phyloP scores from a whole-genome alignment of 23 red algal species.

The Gracilaria vermiculophylla region DNA sequence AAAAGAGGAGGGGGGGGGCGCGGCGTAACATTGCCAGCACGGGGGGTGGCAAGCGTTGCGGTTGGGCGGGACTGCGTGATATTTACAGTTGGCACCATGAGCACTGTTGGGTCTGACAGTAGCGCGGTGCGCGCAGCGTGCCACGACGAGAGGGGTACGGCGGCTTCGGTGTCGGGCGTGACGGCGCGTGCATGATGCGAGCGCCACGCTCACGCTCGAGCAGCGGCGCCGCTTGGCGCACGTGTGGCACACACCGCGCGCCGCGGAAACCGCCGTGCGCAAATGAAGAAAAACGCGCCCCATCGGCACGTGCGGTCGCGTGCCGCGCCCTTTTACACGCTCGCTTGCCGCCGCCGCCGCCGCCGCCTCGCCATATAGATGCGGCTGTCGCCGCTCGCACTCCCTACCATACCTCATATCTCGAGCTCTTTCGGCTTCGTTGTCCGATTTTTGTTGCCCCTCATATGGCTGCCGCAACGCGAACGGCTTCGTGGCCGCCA shows the following conservation, averaged over 20 bases:
- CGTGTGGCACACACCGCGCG: not conserved
- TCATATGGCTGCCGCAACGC: conserved; percentile 20
- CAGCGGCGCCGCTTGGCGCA: not conserved
- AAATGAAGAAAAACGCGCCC: conserved; percentile 6
- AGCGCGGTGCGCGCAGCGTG: not conserved
- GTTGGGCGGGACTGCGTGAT: not conserved
- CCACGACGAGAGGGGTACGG: not conserved
- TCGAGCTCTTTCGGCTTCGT: not conserved
- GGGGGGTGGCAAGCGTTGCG: not conserved
- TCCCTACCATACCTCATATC: not conserved
- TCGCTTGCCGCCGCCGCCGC: not conserved
- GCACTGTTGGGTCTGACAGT: not conserved
- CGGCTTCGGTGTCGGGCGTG: not conserved
- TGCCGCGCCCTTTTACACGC: not conserved
- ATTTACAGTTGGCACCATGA: not conserved
- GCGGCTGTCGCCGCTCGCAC: not conserved
- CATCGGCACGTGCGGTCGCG: not conserved
- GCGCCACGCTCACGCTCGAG: not conserved
- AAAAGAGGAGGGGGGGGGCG: not conserved
- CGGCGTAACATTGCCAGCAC: not conserved
- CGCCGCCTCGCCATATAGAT: not conserved
- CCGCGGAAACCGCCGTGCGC: not conserved
- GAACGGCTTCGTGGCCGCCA: not conserved
- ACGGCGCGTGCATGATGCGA: not conserved
- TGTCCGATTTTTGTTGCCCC: not conserved